These are phyloP conservation scores for Fusarium sp. DNA, from an alignment of 2,329 filamentous ascomycete genomes.

Conservation along the genomic window DNA sequence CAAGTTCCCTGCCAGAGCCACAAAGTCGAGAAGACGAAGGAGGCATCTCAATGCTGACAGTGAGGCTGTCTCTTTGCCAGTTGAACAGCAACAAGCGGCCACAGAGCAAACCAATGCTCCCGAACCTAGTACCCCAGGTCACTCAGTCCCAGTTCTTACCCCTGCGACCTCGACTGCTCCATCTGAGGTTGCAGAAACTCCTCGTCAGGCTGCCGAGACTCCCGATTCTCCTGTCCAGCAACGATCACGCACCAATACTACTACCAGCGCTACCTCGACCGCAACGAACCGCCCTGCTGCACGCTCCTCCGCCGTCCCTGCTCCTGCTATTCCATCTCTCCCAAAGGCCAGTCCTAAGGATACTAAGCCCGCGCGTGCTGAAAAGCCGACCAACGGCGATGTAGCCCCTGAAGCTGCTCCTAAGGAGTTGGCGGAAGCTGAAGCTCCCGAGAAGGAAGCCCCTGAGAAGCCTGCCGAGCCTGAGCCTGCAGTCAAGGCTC, in stretches of 20 bases:
- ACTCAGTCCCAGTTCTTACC: conserved; percentile 27
- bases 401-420: conserved; percentile 25
- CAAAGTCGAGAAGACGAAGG: conserved; percentile 58
- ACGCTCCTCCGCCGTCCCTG: conserved; percentile 54
- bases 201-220: conserved; percentile 50
- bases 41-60: conserved; percentile 55
- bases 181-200: conserved; percentile 35
- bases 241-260: conserved; percentile 44
- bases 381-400: conserved; percentile 44
- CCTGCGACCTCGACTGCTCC: conserved; percentile 33
- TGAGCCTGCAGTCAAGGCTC: conserved; percentile 45
- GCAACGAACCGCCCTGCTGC: conserved; percentile 46
- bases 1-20: conserved; percentile 61
- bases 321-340: conserved; percentile 62
- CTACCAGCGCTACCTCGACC: conserved; percentile 39
- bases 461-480: conserved; percentile 46
- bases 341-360: conserved; percentile 56
- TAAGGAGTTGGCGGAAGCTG: conserved; percentile 20
- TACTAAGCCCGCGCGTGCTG: conserved; percentile 44
- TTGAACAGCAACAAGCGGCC: conserved; percentile 54
- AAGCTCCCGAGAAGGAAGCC: conserved; percentile 37
- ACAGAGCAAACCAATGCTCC: conserved; percentile 44
- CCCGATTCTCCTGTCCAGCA: conserved; percentile 50
- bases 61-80: conserved; percentile 58
- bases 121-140: conserved; percentile 30